Base-by-base conservation (phyloP, 2,329 filamentous ascomycete genomes). In the Alternaria sp. region DNA sequence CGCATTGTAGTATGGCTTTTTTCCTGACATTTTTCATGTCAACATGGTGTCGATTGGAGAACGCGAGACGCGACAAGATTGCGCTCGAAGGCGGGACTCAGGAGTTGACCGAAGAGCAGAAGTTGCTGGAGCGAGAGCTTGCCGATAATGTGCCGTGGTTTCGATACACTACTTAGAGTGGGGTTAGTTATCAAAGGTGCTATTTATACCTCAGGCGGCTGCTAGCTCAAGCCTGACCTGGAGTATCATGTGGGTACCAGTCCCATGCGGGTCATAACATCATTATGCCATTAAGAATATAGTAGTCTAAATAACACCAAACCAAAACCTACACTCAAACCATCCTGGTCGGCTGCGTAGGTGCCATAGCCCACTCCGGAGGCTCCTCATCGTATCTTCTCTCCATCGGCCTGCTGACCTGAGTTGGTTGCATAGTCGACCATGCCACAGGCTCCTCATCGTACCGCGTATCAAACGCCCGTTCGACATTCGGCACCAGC, bases 21-120 rank as follows among this genome's bases (percentile, higher is more conserved):
- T 57, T 81, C 49, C 78, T 88, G 12, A 84, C 81, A 43, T 72
- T 82, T 44, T 78, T 84, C 68, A 89, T 89, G 86, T 86, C 84
- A 20, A 72, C 82, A 28, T 88, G 87, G 76, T 82, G 86, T 26
- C 80, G 84, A 41, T 75, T 80, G 42, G 87, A 89, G 79, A 89
- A 89, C 62, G 75, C 78, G 5, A 81, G 85, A 49, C 81, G 87
- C 14, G 85, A 88, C 22, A 73, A 75, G 43, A 69, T 81, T 54
- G 62, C 67, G 4, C 78, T 82, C 70, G 48, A 51, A 18, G 75
- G 78, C 11, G 81, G 64, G 9, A 49, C 57, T 3, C 76, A 80
- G 51, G 80, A 84, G 59, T 85, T 87, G 75, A 86, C 84, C 3
- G 75, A 81, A 42, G 84, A 85, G 64, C 85, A 88, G 80, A 85